phyloP scores from a whole-genome alignment of 495 filamentous ascomycete genomes.

The Physcia stellaris region DNA sequence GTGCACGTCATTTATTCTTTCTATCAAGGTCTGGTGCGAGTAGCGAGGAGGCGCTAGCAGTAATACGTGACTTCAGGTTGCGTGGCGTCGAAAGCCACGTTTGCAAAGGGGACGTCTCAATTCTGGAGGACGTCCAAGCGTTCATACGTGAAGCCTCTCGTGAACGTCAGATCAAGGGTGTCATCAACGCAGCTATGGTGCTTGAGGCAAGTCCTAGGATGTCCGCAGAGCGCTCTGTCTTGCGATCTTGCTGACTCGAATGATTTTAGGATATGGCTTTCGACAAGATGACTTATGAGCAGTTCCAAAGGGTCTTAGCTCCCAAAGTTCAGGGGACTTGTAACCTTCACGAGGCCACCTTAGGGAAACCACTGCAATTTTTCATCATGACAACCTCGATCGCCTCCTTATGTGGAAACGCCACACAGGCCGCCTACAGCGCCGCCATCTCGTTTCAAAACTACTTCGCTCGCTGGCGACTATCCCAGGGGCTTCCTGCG shows the following conservation, averaged over 20 bases:
- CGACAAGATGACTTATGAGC: constrained; percentile 15
- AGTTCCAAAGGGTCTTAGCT: constrained; percentile 11
- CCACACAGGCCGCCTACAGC: constrained; percentile 7
- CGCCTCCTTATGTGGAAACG: constrained; percentile 1
- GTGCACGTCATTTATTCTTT: constrained; percentile 23
- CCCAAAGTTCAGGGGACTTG: constrained; percentile 24
- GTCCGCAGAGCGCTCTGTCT: no score
- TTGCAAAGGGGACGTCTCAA: constrained; percentile 18
- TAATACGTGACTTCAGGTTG: constrained; percentile 15
- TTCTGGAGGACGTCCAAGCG: constrained; percentile 10
- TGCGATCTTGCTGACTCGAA: no score
- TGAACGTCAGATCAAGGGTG: constrained; percentile 19
- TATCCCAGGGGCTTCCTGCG: constrained; percentile 11
- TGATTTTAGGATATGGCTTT: constrained; percentile 16
- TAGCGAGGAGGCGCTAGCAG: constrained; percentile 8
- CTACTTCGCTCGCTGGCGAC: constrained; percentile 13
- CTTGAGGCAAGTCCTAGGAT: no score
- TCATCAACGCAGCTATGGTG: constrained; percentile 27
- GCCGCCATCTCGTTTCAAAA: constrained; percentile 8
- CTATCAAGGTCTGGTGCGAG: constrained; percentile 19
- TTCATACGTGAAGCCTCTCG: constrained; percentile 2
- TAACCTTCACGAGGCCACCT: constrained; percentile 20
- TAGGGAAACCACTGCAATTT: constrained; percentile 9
- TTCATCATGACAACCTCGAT: constrained; percentile 8
- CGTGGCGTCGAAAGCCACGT: constrained; percentile 17